Evolutionary conservation across 345 rosid genomes (phyloP).

Genomic region (Lepidium aucheri): DNA sequence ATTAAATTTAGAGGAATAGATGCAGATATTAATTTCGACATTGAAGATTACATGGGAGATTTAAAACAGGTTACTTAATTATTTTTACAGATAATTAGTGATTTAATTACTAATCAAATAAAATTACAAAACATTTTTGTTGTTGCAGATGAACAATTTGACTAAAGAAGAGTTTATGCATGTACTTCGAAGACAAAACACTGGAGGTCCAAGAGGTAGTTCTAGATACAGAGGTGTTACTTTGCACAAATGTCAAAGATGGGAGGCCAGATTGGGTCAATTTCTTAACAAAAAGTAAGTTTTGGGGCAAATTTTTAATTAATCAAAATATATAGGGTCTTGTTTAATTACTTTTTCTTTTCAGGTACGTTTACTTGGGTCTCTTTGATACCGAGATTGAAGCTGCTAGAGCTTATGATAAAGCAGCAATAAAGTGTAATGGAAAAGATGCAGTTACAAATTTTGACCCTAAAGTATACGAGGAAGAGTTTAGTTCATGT

Average conservation of each 20-base stretch:
- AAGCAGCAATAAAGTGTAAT: conserved; percentile 86
- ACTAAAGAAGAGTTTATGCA: conserved; percentile 96
- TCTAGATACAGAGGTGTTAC: conserved; percentile 97
- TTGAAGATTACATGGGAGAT: conserved; percentile 83
- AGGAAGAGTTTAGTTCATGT: conserved; percentile 48
- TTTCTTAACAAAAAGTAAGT: conserved; percentile 79
- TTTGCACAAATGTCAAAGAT: conserved; percentile 96
- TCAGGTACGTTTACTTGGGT: conserved; percentile 86
- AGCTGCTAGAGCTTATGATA: conserved; percentile 91
- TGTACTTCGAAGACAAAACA: conserved; percentile 90
- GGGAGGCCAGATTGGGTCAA: conserved; percentile 99
- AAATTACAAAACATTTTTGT: background rate
- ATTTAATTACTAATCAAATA: background rate
- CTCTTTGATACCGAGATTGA: conserved; percentile 90
- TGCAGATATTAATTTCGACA: conserved; percentile 85
- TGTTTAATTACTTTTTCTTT: background rate
- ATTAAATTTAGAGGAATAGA: conserved; percentile 90
- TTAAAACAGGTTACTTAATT: conserved; percentile 60
- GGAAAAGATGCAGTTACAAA: conserved; percentile 96
- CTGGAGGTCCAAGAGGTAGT: conserved; percentile 93
- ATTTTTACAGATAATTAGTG: too few species aligned
- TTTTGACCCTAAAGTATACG: conserved; percentile 79
- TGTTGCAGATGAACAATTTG: conserved; percentile 61
- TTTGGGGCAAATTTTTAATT: background rate
- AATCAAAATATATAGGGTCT: background rate